Evolutionary conservation across 306 rosid species (phyloP).

Genomic region (Casuarina cunninghamiana): DNA sequence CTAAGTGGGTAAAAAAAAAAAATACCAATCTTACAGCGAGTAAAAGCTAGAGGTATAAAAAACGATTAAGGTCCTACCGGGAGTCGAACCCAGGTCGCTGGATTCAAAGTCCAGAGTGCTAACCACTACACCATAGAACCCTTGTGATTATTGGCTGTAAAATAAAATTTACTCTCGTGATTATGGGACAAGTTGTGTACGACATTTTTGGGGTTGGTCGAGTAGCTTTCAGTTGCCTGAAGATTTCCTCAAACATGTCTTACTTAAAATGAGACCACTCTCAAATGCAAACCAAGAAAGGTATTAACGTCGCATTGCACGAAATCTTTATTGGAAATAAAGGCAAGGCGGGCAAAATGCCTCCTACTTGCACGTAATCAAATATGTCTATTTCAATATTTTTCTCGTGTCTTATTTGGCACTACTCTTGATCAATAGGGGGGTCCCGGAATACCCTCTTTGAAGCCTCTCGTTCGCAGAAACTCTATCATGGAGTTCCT

Average conservation of each 20-base stretch:
- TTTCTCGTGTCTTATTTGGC: too few species aligned
- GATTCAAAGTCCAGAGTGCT: conserved; percentile 87
- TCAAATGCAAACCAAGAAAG: background rate
- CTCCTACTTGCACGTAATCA: conserved; percentile 8
- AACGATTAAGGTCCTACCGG: conserved; percentile 65
- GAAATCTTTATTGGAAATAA: background rate
- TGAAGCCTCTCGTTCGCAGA: background rate
- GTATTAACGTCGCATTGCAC: background rate
- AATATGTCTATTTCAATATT: background rate
- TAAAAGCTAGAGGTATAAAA: background rate
- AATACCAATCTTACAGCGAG: background rate
- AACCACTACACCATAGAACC: conserved; percentile 93
- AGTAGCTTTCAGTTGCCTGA: background rate
- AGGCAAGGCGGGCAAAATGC: background rate
- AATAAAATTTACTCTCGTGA: too few species aligned
- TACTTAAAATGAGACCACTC: background rate
- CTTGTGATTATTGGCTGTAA: too few species aligned
- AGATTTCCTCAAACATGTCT: background rate
- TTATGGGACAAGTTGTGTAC: background rate
- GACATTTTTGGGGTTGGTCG: background rate
- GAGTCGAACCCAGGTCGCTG: conserved; percentile 91
- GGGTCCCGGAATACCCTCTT: too few species aligned
- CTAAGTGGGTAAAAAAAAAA: background rate
- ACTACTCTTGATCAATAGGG: too few species aligned
- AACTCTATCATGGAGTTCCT: background rate